These are phyloP conservation scores for Nicotiana obtusifolia DNA, from an alignment of 257 asterid genomes.

Conservation along the genomic window DNA sequence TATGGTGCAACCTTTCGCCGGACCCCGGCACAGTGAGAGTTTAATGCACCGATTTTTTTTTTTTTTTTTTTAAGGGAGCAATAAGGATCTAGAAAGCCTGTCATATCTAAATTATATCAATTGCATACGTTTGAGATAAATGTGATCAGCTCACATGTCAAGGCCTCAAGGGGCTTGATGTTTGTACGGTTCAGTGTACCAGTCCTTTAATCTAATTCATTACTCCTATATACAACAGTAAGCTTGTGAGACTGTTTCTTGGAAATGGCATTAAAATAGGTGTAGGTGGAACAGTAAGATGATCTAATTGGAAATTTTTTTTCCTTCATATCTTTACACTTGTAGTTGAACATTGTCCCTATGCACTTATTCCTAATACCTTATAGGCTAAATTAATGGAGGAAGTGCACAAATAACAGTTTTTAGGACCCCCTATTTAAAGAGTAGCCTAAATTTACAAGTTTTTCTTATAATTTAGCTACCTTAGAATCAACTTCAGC, in stretches of 20 bases:
- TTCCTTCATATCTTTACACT: neutral
- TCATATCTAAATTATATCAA: neutral
- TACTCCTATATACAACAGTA: neutral
- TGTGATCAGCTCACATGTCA: neutral
- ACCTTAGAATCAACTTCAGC: no score
- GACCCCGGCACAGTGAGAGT: no score
- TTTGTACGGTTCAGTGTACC: neutral
- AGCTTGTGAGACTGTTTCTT: neutral
- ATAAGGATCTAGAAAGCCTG: neutral
- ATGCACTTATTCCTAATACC: neutral
- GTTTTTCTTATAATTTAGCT: no score
- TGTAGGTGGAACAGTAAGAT: neutral
- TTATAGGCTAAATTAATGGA: neutral
- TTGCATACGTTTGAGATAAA: neutral
- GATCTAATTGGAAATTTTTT: neutral
- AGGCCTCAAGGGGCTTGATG: neutral
- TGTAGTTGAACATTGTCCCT: neutral
- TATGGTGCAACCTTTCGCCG: accelerated
- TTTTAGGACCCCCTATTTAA: no score
- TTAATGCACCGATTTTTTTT: no score
- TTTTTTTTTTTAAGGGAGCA: neutral
- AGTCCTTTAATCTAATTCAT: neutral
- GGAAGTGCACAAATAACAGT: no score
- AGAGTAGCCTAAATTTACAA: no score
- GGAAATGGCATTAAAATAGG: neutral